Conservation (phyloP, 345 rosid species). For the Brassica nigra region DNA sequence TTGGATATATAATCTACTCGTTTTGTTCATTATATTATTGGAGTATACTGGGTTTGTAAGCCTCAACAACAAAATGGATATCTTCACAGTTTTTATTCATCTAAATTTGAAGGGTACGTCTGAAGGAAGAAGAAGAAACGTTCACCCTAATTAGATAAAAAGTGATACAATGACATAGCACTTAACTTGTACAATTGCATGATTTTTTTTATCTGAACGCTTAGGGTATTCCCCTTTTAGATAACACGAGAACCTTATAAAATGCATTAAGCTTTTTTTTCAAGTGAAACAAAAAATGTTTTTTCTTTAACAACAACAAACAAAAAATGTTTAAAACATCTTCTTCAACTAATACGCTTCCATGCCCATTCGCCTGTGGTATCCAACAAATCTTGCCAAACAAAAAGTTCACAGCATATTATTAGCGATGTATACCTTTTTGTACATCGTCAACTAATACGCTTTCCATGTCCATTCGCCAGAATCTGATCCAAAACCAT, state of each 20-base stretch:
- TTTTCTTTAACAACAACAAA: too few species aligned
- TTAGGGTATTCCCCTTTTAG: not conserved
- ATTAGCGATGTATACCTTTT: not conserved
- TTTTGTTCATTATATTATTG: too few species aligned
- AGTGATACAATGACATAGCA: too few species aligned
- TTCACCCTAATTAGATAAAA: too few species aligned
- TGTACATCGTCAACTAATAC: not conserved
- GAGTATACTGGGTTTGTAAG: too few species aligned
- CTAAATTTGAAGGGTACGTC: not conserved
- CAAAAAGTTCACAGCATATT: not conserved
- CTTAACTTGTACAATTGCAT: too few species aligned
- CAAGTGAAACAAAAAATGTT: not conserved
- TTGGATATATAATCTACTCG: too few species aligned
- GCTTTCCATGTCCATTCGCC: slow-evolving; percentile 1
- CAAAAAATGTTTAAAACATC: not conserved
- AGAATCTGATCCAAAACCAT: slow-evolving; percentile 18
- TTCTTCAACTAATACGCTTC: slow-evolving; percentile 5
- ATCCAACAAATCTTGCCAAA: slow-evolving; percentile 20
- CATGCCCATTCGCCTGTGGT: slow-evolving; percentile 8
- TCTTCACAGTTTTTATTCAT: not conserved
- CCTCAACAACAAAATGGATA: not conserved
- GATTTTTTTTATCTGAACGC: too few species aligned
- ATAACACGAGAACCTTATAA: not conserved
- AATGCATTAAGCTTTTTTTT: not conserved
- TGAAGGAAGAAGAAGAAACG: not conserved